phyloP scores from a whole-genome alignment of 345 rosid species.

The Camelina neglecta region DNA sequence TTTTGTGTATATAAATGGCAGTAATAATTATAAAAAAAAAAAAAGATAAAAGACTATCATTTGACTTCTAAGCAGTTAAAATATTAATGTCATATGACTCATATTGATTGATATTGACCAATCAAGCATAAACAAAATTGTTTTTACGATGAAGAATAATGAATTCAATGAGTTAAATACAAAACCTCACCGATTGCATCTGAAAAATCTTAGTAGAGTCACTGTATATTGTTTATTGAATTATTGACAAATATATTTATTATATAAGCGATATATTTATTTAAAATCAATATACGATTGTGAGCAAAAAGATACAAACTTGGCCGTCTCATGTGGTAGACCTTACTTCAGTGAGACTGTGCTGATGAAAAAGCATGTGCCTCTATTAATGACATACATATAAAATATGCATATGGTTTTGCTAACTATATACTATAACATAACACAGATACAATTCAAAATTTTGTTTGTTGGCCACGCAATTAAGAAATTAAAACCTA shows the following conservation, averaged over 20 bases:
- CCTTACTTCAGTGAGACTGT: conserved; percentile 46
- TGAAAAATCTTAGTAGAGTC: conserved; percentile 31
- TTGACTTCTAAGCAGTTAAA: conserved; percentile 41
- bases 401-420: not conserved
- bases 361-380: conserved; percentile 39
- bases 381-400: conserved; percentile 38
- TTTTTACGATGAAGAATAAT: conserved; percentile 11
- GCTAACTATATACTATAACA: not conserved
- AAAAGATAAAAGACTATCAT: not conserved
- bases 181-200: conserved; percentile 41
- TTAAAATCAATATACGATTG: conserved; percentile 9
- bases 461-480: conserved; percentile 21
- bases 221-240: not conserved
- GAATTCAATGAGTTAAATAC: not conserved
- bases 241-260: conserved; percentile 4
- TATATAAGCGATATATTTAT: not conserved
- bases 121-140: conserved; percentile 15
- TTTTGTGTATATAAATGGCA: not conserved
- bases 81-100: conserved; percentile 2
- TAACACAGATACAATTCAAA: conserved; percentile 2
- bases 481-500: conserved; percentile 31
- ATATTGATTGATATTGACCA: conserved; percentile 25
- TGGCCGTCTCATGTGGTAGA: conserved; percentile 41
- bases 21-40: not conserved
- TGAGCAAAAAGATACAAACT: conserved; percentile 19